Evolutionary conservation across 805 yeast genomes (phyloP).

Genomic region (Ogataea saltuana): DNA sequence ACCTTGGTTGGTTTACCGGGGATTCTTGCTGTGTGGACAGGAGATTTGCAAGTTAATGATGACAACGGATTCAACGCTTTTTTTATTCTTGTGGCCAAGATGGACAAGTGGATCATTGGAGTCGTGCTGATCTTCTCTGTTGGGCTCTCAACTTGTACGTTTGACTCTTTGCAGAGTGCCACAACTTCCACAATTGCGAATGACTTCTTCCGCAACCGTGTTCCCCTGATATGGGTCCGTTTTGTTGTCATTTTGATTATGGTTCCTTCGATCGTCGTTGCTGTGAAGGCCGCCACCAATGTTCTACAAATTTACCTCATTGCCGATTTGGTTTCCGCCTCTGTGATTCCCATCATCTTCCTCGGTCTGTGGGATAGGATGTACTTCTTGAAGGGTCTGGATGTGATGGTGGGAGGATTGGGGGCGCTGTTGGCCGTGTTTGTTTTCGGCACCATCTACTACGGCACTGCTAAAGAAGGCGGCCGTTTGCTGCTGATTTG

Average conservation of each 20-base stretch:
- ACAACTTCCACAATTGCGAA: conserved; percentile 86
- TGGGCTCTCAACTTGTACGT: conserved; percentile 79
- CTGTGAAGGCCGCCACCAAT: conserved; percentile 76
- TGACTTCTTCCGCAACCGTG: conserved; percentile 82
- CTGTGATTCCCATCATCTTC: conserved; percentile 81
- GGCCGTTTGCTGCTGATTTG: conserved; percentile 70
- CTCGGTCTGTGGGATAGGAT: conserved; percentile 70
- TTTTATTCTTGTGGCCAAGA: conserved; percentile 63
- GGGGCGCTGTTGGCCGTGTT: conserved; percentile 82
- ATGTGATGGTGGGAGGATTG: conserved; percentile 78
- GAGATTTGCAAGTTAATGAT: conserved; percentile 54
- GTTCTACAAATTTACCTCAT: conserved; percentile 85
- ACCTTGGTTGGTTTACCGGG: conserved; percentile 82
- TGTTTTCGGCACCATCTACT: conserved; percentile 81
- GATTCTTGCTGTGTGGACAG: conserved; percentile 88
- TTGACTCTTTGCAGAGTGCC: conserved; percentile 88
- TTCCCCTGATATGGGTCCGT: conserved; percentile 67
- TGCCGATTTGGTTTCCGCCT: conserved; percentile 86
- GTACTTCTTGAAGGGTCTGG: conserved; percentile 75
- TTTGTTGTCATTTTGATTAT: conserved; percentile 69
- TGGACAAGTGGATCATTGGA: conserved; percentile 87
- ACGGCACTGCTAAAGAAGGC: conserved; percentile 70
- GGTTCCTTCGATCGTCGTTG: conserved; percentile 87
- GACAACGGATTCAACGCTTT: conserved; percentile 67
- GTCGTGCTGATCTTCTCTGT: conserved; percentile 75